Conservation (phyloP, 2,329 filamentous ascomycete genomes). For the Stemphylium lycopersici region DNA sequence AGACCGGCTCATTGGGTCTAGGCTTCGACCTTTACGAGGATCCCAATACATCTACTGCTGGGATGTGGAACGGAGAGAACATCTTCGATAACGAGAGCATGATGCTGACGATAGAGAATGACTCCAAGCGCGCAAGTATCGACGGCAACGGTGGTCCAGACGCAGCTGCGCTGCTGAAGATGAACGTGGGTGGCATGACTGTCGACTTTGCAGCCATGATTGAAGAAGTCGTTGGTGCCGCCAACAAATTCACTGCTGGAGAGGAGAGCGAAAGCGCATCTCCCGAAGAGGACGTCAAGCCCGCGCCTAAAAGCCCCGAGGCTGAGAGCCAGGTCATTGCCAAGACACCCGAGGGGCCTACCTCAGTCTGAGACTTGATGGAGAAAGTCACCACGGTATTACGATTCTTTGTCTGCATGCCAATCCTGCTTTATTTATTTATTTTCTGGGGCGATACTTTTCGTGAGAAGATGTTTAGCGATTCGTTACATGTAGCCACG, state of each 20-base stretch:
- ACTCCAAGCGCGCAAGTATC: conserved; percentile 10
- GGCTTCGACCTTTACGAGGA: conserved; percentile 48
- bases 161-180: conserved; percentile 29
- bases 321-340: conserved; percentile 16
- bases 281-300: conserved; percentile 3
- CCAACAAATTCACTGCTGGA: conserved; percentile 21
- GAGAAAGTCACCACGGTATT: background rate
- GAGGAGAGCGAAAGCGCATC: background rate
- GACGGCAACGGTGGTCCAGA: conserved; percentile 14
- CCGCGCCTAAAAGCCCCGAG: conserved; percentile 12
- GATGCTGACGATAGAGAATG: conserved; percentile 24
- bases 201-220: conserved; percentile 48
- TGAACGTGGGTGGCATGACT: conserved; percentile 36
- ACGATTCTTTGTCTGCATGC: background rate
- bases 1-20: conserved; percentile 25
- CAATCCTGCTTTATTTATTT: too few relatives aligned
- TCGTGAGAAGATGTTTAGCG: background rate
- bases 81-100: conserved; percentile 44
- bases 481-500: background rate
- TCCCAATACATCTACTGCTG: conserved; percentile 41
- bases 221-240: conserved; percentile 41
- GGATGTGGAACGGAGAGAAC: conserved; percentile 42
- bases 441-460: too few relatives aligned
- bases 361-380: conserved; percentile 1
- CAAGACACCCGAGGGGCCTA: conserved; percentile 22